Conservation (phyloP, 192 early-diverging fungal species). For the Coemansia sp. region DNA sequence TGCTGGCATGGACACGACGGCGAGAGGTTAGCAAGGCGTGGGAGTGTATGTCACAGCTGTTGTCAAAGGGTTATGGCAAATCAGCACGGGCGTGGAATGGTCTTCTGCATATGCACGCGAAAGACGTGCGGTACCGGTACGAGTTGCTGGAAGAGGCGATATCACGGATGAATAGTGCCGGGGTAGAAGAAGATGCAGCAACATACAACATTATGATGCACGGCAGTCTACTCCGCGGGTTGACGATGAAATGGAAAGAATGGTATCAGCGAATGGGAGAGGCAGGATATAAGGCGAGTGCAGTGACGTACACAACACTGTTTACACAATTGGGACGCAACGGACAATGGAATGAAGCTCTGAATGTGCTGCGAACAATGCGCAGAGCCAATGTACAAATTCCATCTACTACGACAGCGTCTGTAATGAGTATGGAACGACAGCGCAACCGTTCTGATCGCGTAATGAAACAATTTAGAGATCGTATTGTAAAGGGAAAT, state of each 20-base stretch:
- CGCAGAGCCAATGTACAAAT: slow-evolving; percentile 6
- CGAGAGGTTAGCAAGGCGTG: slow-evolving; percentile 23
- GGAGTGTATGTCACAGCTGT: slow-evolving; percentile 16
- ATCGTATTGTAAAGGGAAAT: slow-evolving; percentile 5
- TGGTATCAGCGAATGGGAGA: slow-evolving; percentile 29
- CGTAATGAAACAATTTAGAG: slow-evolving; percentile 29
- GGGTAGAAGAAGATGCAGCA: slow-evolving; percentile 15
- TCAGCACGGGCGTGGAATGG: slow-evolving; percentile 38
- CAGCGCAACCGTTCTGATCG: slow-evolving; percentile 5
- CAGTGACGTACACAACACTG: slow-evolving; percentile 21
- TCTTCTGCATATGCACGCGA: slow-evolving; percentile 37
- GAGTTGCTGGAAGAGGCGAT: slow-evolving; percentile 28
- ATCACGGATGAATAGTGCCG: slow-evolving; percentile 23
- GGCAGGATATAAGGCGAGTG: slow-evolving; percentile 16
- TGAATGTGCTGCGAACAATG: slow-evolving; percentile 20
- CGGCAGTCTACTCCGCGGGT: slow-evolving; percentile 31
- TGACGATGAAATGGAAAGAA: slow-evolving; percentile 20
- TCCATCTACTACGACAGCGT: slow-evolving; percentile 8
- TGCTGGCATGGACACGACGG: slow-evolving; percentile 36
- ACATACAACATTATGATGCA: slow-evolving; percentile 46
- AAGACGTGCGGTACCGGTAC: slow-evolving; percentile 37
- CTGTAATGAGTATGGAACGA: slow-evolving; percentile 23
- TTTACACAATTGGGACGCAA: slow-evolving; percentile 20
- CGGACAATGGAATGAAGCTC: slow-evolving; percentile 40
- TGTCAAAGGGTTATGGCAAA: slow-evolving; percentile 18